phyloP scores from a whole-genome alignment of 148 eudicot species.

The Polygonum aviculare region DNA sequence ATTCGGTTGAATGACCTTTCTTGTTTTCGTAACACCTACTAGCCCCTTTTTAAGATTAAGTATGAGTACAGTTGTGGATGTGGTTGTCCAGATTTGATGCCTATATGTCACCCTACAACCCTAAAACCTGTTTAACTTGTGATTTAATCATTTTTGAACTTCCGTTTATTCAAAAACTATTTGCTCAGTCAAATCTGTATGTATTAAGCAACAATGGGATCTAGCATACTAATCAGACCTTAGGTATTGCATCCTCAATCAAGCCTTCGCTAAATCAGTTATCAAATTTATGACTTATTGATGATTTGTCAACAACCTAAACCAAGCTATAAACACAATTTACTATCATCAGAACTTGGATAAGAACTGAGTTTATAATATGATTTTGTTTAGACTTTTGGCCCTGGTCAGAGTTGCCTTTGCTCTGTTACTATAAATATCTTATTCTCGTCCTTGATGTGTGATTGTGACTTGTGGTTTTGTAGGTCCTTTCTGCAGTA shows the following conservation, averaged over 20 bases:
- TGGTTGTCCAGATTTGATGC: neutral
- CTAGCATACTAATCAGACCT: neutral
- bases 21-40: neutral
- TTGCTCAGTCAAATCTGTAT: neutral
- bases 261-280: neutral
- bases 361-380: neutral
- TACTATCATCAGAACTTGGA: neutral
- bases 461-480: neutral
- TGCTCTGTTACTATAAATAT: neutral
- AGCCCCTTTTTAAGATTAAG: neutral
- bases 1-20: neutral
- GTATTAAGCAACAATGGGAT: neutral
- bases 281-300: neutral
- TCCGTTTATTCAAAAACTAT: neutral
- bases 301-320: neutral
- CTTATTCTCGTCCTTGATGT: neutral
- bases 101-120: neutral
- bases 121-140: neutral
- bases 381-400: neutral
- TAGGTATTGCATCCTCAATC: neutral
- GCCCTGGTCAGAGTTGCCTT: neutral
- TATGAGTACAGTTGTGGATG: neutral
- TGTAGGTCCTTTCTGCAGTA: neutral
- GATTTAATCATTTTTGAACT: neutral
- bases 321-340: neutral